A percentile compares a stretch with the other conserved stretches of the same genome.
phyloP scores from a whole-genome alignment of 2,329 filamentous ascomycete species.

The Phialophora expanda region DNA sequence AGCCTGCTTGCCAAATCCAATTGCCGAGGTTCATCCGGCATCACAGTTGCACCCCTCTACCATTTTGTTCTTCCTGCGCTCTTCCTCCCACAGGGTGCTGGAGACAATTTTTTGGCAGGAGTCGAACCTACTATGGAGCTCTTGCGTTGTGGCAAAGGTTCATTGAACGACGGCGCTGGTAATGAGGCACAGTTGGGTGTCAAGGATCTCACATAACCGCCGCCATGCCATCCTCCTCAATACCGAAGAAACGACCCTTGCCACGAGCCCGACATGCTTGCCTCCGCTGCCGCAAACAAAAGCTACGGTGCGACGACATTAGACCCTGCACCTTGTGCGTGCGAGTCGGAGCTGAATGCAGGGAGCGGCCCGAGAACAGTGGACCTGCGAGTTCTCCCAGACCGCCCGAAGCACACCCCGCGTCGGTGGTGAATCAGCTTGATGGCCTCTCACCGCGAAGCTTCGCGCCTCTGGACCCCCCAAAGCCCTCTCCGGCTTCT shows the following conservation, averaged over 20 bases:
- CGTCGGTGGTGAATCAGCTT: not conserved
- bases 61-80: not conserved
- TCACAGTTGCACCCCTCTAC: not conserved
- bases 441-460: not conserved
- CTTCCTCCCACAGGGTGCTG: not conserved
- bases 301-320: constrained; percentile 31
- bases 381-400: not conserved
- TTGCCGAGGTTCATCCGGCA: not conserved
- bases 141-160: not conserved
- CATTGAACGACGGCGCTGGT: not conserved
- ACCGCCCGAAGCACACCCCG: not conserved
- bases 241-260: constrained; percentile 25
- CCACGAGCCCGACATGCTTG: constrained; percentile 31
- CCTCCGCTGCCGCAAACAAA: constrained; percentile 30
- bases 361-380: constrained; percentile 21
- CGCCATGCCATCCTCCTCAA: constrained; percentile 6
- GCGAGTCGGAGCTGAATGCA: constrained; percentile 30
- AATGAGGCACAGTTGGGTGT: not conserved
- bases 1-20: not conserved
- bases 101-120: not conserved
- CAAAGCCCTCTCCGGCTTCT: not conserved
- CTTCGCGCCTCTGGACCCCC: not conserved
- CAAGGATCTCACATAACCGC: not conserved
- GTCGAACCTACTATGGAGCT: not conserved
- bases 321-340: constrained; percentile 29